Evolutionary conservation across 352 stramenopile species (phyloP).

Genomic region (Phytophthora pseudosyringae): DNA sequence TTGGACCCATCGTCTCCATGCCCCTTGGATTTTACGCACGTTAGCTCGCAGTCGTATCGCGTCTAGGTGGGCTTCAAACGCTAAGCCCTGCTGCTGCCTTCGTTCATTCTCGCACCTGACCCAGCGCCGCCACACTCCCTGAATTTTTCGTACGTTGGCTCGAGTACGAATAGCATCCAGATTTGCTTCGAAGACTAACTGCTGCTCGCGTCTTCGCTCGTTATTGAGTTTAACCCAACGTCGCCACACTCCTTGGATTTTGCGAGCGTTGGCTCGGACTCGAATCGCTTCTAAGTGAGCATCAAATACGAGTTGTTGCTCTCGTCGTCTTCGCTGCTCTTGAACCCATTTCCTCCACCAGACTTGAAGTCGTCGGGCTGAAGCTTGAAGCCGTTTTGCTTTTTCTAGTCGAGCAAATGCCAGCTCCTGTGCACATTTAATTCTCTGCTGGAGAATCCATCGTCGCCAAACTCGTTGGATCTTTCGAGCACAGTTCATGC

Average conservation of each 20-base stretch:
- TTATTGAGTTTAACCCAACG: slow-evolving; percentile 1
- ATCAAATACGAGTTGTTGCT: slow-evolving; percentile 17
- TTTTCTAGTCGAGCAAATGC: slow-evolving; percentile 13
- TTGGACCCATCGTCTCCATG: too few relatives aligned
- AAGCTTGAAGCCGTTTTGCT: slow-evolving; percentile 9
- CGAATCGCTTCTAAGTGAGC: slow-evolving; percentile 5
- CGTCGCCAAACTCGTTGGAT: slow-evolving; percentile 34
- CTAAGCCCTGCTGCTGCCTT: slow-evolving; percentile 4
- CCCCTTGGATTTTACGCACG: slow-evolving; percentile 35
- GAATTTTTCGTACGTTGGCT: slow-evolving; percentile 15
- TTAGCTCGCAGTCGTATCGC: slow-evolving; percentile 7
- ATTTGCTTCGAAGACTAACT: slow-evolving; percentile 5
- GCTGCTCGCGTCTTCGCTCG: slow-evolving; percentile 9
- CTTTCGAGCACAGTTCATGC: slow-evolving; percentile 16
- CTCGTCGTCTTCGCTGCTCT: slow-evolving; percentile 12
- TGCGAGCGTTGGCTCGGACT: slow-evolving; percentile 14
- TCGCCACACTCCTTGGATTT: slow-evolving; percentile 27
- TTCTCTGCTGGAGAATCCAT: slow-evolving; percentile 20
- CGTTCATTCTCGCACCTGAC: slow-evolving; percentile 1
- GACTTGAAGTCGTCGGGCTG: slow-evolving; percentile 23
- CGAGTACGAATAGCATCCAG: slow-evolving; percentile 6
- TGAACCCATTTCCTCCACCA: slow-evolving; percentile 28
- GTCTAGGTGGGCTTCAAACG: slow-evolving; percentile 6
- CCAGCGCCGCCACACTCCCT: slow-evolving; percentile 10
- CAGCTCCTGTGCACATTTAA: slow-evolving; percentile 20